Evolutionary conservation across 805 yeast genomes (phyloP).

Genomic region (Barnettozyma wickerhamii): DNA sequence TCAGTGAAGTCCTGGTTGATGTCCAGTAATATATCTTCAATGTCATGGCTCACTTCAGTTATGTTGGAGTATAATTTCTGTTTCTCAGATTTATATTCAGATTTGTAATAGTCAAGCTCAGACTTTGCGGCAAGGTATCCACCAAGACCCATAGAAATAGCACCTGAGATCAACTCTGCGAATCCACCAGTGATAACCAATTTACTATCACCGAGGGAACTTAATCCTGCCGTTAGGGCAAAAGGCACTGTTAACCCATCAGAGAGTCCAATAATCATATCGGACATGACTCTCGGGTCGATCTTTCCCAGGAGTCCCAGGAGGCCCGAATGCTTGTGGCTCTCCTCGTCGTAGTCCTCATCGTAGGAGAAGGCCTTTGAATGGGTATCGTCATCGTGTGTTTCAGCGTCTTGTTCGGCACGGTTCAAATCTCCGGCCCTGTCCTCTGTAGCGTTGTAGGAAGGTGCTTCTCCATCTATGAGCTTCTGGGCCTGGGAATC

Average conservation of each 20-base stretch:
- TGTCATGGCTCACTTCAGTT: slow-evolving; percentile 65
- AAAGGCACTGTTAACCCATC: slow-evolving; percentile 99
- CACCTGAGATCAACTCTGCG: slow-evolving; percentile 96
- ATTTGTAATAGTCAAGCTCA: slow-evolving; percentile 70
- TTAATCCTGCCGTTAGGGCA: slow-evolving; percentile 94
- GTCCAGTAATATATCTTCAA: slow-evolving; percentile 75
- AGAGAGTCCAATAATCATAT: slow-evolving; percentile 86
- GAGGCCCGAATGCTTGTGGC: slow-evolving; percentile 9
- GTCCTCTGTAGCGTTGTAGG: slow-evolving; percentile 14
- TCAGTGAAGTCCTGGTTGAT: slow-evolving; percentile 56
- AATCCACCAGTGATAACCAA: slow-evolving; percentile 96
- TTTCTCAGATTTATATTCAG: slow-evolving; percentile 70
- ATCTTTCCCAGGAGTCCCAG: slow-evolving; percentile 39
- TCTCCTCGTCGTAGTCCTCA: slow-evolving; percentile 6
- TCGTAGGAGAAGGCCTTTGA: slow-evolving; percentile 8
- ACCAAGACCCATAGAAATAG: slow-evolving; percentile 97
- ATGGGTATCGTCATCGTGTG: slow-evolving; percentile 3
- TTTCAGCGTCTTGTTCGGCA: slow-evolving; percentile 5
- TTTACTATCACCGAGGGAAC: slow-evolving; percentile 83
- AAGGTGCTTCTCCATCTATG: slow-evolving; percentile 11
- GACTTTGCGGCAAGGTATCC: slow-evolving; percentile 94
- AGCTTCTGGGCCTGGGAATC: slow-evolving; percentile 10
- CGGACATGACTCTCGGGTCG: slow-evolving; percentile 93
- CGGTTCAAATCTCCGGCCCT: slow-evolving; percentile 13
- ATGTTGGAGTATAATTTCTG: slow-evolving; percentile 60